Evolutionary conservation across 352 stramenopile genomes (phyloP).

Genomic region (Phytophthora sp.): DNA sequence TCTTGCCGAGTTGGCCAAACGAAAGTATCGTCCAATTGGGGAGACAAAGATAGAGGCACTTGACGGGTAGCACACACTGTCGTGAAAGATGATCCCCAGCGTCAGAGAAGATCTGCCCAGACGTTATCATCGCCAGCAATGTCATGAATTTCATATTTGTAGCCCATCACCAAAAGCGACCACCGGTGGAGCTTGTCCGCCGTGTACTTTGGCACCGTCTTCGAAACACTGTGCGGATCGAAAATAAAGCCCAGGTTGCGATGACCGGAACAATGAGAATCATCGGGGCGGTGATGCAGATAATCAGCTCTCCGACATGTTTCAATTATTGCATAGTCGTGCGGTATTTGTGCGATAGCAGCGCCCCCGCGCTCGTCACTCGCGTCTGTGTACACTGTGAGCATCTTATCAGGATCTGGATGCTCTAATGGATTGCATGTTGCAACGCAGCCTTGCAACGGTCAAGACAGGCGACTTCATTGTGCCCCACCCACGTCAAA

Average conservation of each 20-base stretch:
- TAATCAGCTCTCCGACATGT: neutral
- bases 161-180: slow-evolving; percentile 2
- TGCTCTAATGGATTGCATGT: slow-evolving; percentile 11
- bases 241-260: neutral
- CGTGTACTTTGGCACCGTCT: neutral
- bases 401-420: neutral
- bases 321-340: neutral
- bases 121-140: slow-evolving; percentile 7
- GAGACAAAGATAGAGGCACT: neutral
- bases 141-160: slow-evolving; percentile 26
- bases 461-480: slow-evolving; percentile 3
- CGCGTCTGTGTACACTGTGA: slow-evolving; percentile 15
- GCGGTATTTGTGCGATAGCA: slow-evolving; percentile 11
- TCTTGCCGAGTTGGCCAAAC: neutral
- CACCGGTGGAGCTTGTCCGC: neutral
- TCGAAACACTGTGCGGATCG: neutral
- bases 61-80: neutral
- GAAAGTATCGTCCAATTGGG: neutral
- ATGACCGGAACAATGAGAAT: neutral
- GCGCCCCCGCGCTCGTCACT: slow-evolving; percentile 21
- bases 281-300: neutral
- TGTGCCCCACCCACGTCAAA: slow-evolving; percentile 1
- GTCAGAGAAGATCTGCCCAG: slow-evolving; percentile 11
- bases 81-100: slow-evolving; percentile 8
- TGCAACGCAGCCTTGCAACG: neutral